Evolutionary conservation across 352 stramenopile species (phyloP), one percentile per base, ranked within the genome.

Genomic region (Globisporangium camurandrum): DNA sequence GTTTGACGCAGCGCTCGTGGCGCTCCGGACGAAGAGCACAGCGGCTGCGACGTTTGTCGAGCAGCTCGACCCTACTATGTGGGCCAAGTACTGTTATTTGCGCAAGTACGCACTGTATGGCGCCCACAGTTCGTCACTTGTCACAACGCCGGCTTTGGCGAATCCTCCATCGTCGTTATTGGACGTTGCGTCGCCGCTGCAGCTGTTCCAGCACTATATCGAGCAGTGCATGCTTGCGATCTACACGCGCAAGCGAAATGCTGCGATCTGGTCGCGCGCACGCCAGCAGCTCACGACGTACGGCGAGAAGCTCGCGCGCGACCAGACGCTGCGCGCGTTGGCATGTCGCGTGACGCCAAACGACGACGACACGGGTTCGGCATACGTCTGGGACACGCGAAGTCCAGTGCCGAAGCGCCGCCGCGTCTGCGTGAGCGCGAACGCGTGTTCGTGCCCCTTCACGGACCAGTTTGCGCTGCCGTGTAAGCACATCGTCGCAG

Each of bases 311-410:
- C 45, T 69, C 16, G 39, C 71, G 22, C 39, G 66, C n/a, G 33
- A 69, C 46, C 62, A 71, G 49, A 46, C 59, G n/a, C 33, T 63
- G 34, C 50, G 72, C 23, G 53, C 59, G 3, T 26, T 63, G 3
- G 39, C 53, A 7, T 77, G 67, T 41, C 71, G 64, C 52, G 67
- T 75, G 3, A 67, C 64, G 20, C 67, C 64, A 0, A 77, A 67
- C 31, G 64, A 74, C 26, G 64, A 64, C 40, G 67, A 77, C 27
- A 70, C 56, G 2, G 67, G 67, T 30, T 65, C 52, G 6, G 67
- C 67, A 0, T 77, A 77, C 43, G 59, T 77, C n/a, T 74, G 61
- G 62, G 61, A 77, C 40, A 66, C 67, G 12, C 58, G 62, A 1
- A 74, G 48, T 5, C 43, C 58, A 10, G 56, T 67, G 9, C 49